Evolutionary conservation across 2,329 filamentous ascomycete species (phyloP).

Genomic region (Clarireedia paspali): DNA sequence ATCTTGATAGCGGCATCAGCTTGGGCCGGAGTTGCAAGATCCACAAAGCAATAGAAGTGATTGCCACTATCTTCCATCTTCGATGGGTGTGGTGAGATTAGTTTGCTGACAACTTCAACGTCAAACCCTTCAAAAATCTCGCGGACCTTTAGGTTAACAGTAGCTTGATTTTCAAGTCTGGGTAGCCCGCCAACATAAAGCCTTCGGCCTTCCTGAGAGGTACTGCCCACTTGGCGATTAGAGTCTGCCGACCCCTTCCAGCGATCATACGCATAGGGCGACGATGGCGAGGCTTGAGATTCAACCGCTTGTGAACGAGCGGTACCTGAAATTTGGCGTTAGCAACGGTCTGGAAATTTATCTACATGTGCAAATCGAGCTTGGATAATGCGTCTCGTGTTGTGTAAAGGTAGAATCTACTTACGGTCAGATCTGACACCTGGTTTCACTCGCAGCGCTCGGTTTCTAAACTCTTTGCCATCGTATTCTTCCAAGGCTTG

Average conservation of each 20-base stretch:
- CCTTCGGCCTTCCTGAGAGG: slow-evolving; percentile 32
- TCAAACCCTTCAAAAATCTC: slow-evolving; percentile 41
- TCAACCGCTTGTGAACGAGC: not conserved
- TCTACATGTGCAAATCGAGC: not conserved
- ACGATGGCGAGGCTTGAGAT: not conserved
- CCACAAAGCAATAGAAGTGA: slow-evolving; percentile 60
- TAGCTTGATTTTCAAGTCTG: slow-evolving; percentile 40
- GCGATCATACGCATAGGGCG: slow-evolving; percentile 15
- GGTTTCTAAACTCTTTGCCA: slow-evolving; percentile 45
- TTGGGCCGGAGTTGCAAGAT: slow-evolving; percentile 48
- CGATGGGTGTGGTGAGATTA: slow-evolving; percentile 50
- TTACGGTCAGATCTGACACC: slow-evolving; percentile 36
- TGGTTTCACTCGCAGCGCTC: slow-evolving; percentile 56
- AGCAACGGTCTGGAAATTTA: not conserved
- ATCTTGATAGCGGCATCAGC: slow-evolving; percentile 42
- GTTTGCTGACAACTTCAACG: slow-evolving; percentile 31
- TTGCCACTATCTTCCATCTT: slow-evolving; percentile 44
- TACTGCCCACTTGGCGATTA: slow-evolving; percentile 10
- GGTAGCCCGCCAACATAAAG: slow-evolving; percentile 45
- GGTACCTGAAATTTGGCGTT: not conserved
- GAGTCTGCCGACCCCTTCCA: slow-evolving; percentile 20
- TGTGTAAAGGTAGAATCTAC: slow-evolving; percentile 4
- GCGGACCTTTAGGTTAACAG: slow-evolving; percentile 39
- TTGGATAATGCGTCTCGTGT: not conserved
- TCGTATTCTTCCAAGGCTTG: slow-evolving; percentile 49